Evolutionary conservation across 148 eudicot genomes (phyloP).

Genomic region (Rhododendron molle): DNA sequence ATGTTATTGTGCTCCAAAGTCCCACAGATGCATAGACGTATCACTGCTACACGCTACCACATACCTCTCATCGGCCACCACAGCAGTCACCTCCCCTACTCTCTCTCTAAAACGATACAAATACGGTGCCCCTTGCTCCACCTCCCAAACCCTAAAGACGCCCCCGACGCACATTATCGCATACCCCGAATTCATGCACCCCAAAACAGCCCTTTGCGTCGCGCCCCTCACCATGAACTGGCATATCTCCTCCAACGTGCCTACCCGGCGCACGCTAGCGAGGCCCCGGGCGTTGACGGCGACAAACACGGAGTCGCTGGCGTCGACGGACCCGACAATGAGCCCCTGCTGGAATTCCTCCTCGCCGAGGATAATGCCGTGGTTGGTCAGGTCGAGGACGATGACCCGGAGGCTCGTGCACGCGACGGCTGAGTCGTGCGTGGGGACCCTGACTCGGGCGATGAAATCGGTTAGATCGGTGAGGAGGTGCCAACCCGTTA

Average conservation of each 20-base stretch:
- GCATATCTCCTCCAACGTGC: slow-evolving; percentile 45
- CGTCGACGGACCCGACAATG: slow-evolving; percentile 51
- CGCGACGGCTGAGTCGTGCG: slow-evolving; percentile 54
- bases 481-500: slow-evolving; percentile 82
- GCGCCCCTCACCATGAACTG: slow-evolving; percentile 42
- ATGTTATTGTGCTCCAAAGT: slow-evolving; percentile 54
- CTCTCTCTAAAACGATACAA: slow-evolving; percentile 54
- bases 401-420: slow-evolving; percentile 48
- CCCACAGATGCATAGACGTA: slow-evolving; percentile 68
- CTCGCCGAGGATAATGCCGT: slow-evolving; percentile 27
- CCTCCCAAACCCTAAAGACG: slow-evolving; percentile 56
- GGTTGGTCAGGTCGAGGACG: slow-evolving; percentile 42
- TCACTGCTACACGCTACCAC: slow-evolving; percentile 52
- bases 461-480: slow-evolving; percentile 50
- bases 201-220: slow-evolving; percentile 34
- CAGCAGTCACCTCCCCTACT: slow-evolving; percentile 43
- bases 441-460: slow-evolving; percentile 57
- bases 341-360: slow-evolving; percentile 34
- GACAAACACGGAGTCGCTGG: slow-evolving; percentile 22
- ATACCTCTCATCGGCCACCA: slow-evolving; percentile 49
- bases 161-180: slow-evolving; percentile 53
- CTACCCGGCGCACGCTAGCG: slow-evolving; percentile 43
- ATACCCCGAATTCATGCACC: slow-evolving; percentile 63
- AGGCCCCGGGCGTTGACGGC: slow-evolving; percentile 45
- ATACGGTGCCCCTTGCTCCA: slow-evolving; percentile 31